Evolutionary conservation across 2,329 filamentous ascomycete genomes (phyloP).

Genomic region (Thielaviopsis populi): DNA sequence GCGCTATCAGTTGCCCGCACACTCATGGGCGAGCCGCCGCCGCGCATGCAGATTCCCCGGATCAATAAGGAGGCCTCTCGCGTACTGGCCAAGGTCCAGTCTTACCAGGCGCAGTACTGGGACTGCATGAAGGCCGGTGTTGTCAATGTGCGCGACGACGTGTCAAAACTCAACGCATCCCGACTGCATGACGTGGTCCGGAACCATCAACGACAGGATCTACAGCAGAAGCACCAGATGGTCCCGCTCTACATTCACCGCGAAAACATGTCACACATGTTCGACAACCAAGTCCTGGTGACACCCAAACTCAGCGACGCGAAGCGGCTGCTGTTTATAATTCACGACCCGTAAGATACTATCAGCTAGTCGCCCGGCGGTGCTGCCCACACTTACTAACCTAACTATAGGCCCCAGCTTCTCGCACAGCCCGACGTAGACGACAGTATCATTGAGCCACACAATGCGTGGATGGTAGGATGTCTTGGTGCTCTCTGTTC

Average conservation of each 20-base stretch:
- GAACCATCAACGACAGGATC: constrained; percentile 53
- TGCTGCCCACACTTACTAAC: not conserved
- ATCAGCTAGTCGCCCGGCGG: not conserved
- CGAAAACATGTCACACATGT: constrained; percentile 56
- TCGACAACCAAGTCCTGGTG: constrained; percentile 73
- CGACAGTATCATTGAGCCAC: constrained; percentile 61
- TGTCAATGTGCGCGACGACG: constrained; percentile 37
- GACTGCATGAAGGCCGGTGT: constrained; percentile 65
- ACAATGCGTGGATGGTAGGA: constrained; percentile 73
- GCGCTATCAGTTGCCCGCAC: constrained; percentile 82
- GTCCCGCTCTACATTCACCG: constrained; percentile 65
- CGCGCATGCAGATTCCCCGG: constrained; percentile 39
- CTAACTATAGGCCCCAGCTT: constrained; percentile 46
- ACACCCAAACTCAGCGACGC: constrained; percentile 54
- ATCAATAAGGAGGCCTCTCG: constrained; percentile 43
- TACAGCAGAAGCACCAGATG: constrained; percentile 64
- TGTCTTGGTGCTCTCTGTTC: constrained; percentile 25
- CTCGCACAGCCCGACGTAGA: constrained; percentile 50
- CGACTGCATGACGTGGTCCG: constrained; percentile 70
- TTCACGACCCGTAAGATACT: constrained; percentile 68
- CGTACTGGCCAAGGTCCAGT: constrained; percentile 43
- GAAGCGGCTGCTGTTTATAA: constrained; percentile 62
- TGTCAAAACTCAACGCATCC: constrained; percentile 38
- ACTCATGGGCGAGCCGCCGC: constrained; percentile 86
- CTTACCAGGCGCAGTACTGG: constrained; percentile 60